Percentiles rank a stretch among this genome's conserved stretches.
Evolutionary conservation across 2,329 filamentous ascomycete genomes (phyloP).

Genomic region (Arthrobotrys entomopaga): DNA sequence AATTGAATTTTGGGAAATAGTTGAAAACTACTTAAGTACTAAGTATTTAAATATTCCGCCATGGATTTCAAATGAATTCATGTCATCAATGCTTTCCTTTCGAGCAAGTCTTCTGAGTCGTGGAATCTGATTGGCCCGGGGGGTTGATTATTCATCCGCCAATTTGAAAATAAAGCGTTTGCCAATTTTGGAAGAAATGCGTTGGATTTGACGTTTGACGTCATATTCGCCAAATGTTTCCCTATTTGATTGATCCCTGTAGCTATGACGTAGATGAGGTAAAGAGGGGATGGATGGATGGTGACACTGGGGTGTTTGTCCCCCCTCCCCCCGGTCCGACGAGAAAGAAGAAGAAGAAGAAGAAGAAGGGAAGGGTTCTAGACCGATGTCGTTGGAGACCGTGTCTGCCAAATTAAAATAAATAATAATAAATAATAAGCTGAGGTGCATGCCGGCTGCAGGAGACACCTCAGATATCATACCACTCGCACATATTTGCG

Average conservation of each 20-base stretch:
- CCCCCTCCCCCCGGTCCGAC: neutral
- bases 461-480: conserved; percentile 17
- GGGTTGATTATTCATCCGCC: neutral
- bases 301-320: neutral
- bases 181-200: conserved; percentile 1
- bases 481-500: conserved; percentile 15
- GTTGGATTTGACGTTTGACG: conserved; percentile 1
- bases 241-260: neutral
- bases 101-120: neutral
- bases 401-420: neutral
- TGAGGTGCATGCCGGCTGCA: neutral
- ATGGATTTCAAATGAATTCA: neutral
- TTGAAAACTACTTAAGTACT: too few species aligned
- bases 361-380: neutral
- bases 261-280: neutral
- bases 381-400: neutral
- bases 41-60: conserved; percentile 1
- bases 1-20: neutral
- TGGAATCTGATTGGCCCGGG: neutral
- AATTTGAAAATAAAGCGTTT: neutral
- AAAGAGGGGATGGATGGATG: neutral
- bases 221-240: conserved; percentile 7
- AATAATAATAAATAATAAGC: too few species aligned
- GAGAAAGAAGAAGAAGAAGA: neutral
- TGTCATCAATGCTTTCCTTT: too few species aligned